Evolutionary conservation across 495 filamentous ascomycete genomes (phyloP).

Genomic region (Tirmania nivea): DNA sequence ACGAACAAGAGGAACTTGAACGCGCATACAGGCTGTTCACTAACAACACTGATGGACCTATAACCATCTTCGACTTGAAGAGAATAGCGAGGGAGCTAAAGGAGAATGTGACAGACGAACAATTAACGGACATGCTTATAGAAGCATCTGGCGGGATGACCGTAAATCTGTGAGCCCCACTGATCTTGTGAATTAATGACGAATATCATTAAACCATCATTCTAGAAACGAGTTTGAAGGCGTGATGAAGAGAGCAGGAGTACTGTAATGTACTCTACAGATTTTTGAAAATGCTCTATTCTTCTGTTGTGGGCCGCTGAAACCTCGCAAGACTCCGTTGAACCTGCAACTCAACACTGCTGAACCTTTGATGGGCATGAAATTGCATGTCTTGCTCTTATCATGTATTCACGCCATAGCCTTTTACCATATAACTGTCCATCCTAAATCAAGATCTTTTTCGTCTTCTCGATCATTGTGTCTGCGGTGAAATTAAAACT

Average conservation of each 20-base stretch:
- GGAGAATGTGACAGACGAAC: conserved; percentile 56
- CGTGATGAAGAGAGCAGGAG: conserved; percentile 66
- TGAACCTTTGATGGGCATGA: too few relatives aligned
- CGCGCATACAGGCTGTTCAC: conserved; percentile 65
- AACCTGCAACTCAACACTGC: too few relatives aligned
- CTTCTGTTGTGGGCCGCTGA: too few relatives aligned
- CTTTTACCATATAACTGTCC: too few relatives aligned
- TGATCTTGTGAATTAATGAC: too few relatives aligned
- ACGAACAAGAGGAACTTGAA: conserved; percentile 44
- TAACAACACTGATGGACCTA: conserved; percentile 26
- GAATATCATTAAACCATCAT: too few relatives aligned
- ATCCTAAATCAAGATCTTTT: too few relatives aligned
- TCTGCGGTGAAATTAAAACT: conserved; percentile 76
- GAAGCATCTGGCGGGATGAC: conserved; percentile 72
- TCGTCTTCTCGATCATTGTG: conserved; percentile 16
- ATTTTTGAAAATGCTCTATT: background rate
- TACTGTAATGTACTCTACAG: conserved; percentile 23
- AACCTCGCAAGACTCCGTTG: too few relatives aligned
- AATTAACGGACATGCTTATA: conserved; percentile 76
- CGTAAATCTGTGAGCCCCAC: conserved; percentile 28
- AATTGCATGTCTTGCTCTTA: too few relatives aligned
- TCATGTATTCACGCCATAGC: too few relatives aligned
- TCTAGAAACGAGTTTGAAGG: conserved; percentile 54
- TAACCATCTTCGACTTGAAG: conserved; percentile 54
- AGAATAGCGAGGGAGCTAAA: conserved; percentile 62